Conservation (phyloP, 345 rosid species). For the Populus deltoides region DNA sequence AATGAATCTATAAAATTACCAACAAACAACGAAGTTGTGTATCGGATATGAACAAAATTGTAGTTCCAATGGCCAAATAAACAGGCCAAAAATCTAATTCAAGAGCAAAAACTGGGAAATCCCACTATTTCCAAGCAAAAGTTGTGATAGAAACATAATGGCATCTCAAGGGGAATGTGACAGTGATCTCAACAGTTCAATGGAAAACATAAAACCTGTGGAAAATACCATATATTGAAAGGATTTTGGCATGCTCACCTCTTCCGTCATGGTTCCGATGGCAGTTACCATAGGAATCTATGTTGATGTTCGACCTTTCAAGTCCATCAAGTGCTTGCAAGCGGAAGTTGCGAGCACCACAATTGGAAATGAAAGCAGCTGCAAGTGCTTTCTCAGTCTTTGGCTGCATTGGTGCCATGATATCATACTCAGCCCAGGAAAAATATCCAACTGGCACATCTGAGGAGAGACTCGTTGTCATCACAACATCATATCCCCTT, state of each 20-base stretch:
- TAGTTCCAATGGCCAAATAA: not conserved
- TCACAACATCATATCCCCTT: conserved; percentile 68
- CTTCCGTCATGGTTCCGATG: conserved; percentile 76
- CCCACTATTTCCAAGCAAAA: not conserved
- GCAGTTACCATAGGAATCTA: conserved; percentile 92
- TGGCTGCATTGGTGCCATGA: conserved; percentile 84
- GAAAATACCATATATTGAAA: not conserved
- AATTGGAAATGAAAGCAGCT: conserved; percentile 96
- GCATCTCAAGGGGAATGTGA: not conserved
- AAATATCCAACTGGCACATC: conserved; percentile 99
- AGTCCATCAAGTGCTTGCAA: conserved; percentile 78
- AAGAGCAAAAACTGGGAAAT: not conserved
- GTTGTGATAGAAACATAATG: not conserved
- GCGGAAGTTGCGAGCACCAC: conserved; percentile 86
- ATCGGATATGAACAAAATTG: not conserved
- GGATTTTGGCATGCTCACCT: conserved; percentile 36
- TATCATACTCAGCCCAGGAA: conserved; percentile 97
- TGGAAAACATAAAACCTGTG: not conserved
- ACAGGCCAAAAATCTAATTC: not conserved
- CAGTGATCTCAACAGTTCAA: not conserved
- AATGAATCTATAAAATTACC: not conserved
- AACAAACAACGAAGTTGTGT: not conserved
- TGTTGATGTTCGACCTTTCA: conserved; percentile 51
- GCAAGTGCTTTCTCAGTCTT: conserved; percentile 83
- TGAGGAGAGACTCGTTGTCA: conserved; percentile 97